Base-by-base conservation (phyloP, 345 rosid species). In the Reutealis trisperma region DNA sequence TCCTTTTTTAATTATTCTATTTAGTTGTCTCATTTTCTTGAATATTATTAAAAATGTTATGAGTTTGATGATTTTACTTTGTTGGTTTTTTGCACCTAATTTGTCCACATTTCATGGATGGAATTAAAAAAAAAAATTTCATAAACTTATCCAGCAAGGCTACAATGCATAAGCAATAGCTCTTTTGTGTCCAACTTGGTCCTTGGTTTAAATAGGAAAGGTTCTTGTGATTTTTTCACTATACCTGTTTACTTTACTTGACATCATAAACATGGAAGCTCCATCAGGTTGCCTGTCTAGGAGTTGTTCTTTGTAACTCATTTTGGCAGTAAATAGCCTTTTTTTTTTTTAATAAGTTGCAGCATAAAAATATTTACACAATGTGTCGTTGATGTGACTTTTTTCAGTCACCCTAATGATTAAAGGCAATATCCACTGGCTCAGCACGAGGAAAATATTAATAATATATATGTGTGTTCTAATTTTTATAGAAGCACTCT, bases 1-100 rank as follows among this genome's bases (percentile, higher is more conserved):
- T 61, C 63, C 66, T 74, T 73, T 54, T 63, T 58, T 8, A 67
- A 45, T 21, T 70, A 15, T 25, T 72, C 25, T 22, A 19, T 54
- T 16, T 18, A 54, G 21, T 30, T 14, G 44, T 66, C 10, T 22
- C 52, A 3, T 27, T 63, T 30, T 34, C n/a, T 67, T 63, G 59
- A 73, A 63, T 74, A n/a, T 32, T 63, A 30, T 19, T 63, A 12
- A 71, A n/a, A 11, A 16, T 59, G 32, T 16, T 30, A 14, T 49
- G 14, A 16, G 5, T 68, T 62, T 67, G 30, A 30, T 25, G 59
- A 67, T 67, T 44, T 22, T 37, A 11, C 21, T 15, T 18, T 54
- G 21, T 54, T 54, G 9, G 8, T 54, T 18, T 37, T 8, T 66
- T 66, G 54, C 25, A 15, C 7, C 44, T 37, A 19, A 34, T 41